A percentile compares a stretch with the other conserved stretches of the same genome.
Evolutionary conservation across 192 early-diverging fungal genomes (phyloP).

Genomic region (Backusella westeae): DNA sequence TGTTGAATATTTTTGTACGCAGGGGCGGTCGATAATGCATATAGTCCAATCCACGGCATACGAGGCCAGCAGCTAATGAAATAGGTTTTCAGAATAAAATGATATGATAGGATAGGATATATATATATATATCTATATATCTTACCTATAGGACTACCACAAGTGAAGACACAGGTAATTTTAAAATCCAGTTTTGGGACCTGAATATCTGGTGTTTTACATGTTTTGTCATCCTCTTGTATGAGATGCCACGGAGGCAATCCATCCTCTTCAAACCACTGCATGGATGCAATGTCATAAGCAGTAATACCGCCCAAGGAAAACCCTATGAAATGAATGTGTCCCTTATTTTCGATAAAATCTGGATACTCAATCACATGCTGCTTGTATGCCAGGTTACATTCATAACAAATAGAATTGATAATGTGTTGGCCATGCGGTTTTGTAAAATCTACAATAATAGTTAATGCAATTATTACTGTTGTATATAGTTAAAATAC

Average conservation of each 20-base stretch:
- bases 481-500: background rate
- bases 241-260: slow-evolving; percentile 21
- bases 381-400: slow-evolving; percentile 48
- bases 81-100: background rate
- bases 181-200: slow-evolving; percentile 43
- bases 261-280: slow-evolving; percentile 37
- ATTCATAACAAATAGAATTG: slow-evolving; percentile 48
- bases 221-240: background rate
- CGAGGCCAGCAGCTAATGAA: slow-evolving; percentile 47
- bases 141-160: slow-evolving; percentile 45
- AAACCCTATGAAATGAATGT: slow-evolving; percentile 57
- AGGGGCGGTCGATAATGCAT: slow-evolving; percentile 47
- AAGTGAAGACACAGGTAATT: slow-evolving; percentile 41
- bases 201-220: slow-evolving; percentile 20
- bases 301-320: slow-evolving; percentile 65
- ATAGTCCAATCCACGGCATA: slow-evolving; percentile 56
- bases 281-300: slow-evolving; percentile 56
- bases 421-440: slow-evolving; percentile 54
- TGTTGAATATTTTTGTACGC: slow-evolving; percentile 56
- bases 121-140: background rate
- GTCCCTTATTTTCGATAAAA: slow-evolving; percentile 46
- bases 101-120: background rate
- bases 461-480: too few relatives aligned
- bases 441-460: slow-evolving; percentile 38
- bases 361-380: slow-evolving; percentile 50